Evolutionary conservation across 1,284 basidiomycete genomes (phyloP), one percentile per base, ranked within the genome.

Genomic region (Puccinia polysora): DNA sequence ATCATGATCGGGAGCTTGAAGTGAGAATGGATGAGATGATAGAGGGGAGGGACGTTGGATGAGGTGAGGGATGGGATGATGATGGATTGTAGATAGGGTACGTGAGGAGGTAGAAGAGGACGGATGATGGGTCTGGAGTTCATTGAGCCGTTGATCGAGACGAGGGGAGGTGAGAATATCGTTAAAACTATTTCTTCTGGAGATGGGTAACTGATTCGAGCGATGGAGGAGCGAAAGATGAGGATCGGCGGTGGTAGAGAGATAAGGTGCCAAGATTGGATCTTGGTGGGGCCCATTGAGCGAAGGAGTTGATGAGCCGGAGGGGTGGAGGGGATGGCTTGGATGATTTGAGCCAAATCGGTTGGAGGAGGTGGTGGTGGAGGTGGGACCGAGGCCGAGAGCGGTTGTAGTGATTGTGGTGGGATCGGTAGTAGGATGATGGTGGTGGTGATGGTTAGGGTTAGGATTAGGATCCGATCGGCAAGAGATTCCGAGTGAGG

Each of bases 81-180:
- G 5, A 12, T 6, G 23, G 32, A 20, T 10, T 14, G 10, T 28
- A 12, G 30, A 58, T 34, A 12, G 20, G 28, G 23, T 60, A 25
- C n/a, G n/a, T 65, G 30, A 20, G 7, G 60, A 49, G 32, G 40
- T 10, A n/a, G 40, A 45, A 45, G 10, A 18, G 14, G 23, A 20
- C 45, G 45, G 62, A 45, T 40, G 28, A 28, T 20, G 47, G 36
- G 5, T 30, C 47, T 1, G 40, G n/a, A 45, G n/a, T 45, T 45
- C 10, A 45, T 45, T 45, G 10, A 10, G 10, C 58, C 25, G 38
- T 20, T 45, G 68, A 25, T 70, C 56, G 38, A 70, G 68, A 32
- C 68, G 55, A 14, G 68, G 68, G 14, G 68, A 70, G 32, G 56
- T 53, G 4, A 50, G 34, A 23, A 59, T 28, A 62, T 70, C 68